Conservation (phyloP, 2,329 filamentous ascomycete species). For the Fusarium oxysporum region DNA sequence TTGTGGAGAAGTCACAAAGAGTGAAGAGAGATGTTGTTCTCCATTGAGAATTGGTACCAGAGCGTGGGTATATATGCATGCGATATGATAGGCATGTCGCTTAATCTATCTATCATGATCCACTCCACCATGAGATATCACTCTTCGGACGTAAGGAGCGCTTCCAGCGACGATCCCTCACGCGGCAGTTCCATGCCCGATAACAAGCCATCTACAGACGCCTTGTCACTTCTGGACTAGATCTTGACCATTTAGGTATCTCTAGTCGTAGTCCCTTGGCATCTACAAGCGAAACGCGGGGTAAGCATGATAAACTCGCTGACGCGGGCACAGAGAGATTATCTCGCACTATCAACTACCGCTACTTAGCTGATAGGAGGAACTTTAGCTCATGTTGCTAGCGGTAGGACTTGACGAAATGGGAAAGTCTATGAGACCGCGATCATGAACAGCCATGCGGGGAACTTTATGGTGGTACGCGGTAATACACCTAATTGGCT, state of each 20-base stretch:
- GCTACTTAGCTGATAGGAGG: not conserved
- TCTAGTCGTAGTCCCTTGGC: not conserved
- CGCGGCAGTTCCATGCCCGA: not conserved
- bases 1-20: not conserved
- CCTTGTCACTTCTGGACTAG: not conserved
- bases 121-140: not conserved
- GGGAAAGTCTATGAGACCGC: not conserved
- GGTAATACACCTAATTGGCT: not conserved
- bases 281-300: not conserved
- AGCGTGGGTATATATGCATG: not conserved
- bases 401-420: not conserved
- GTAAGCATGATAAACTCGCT: not conserved
- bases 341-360: not conserved
- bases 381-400: not conserved
- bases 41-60: accelerated
- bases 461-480: not conserved
- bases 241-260: not conserved
- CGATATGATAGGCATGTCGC: not conserved
- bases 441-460: not conserved
- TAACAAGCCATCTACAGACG: not conserved
- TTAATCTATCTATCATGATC: not conserved
- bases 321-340: not conserved
- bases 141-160: not conserved
- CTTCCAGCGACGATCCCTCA: not conserved
- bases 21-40: accelerated